phyloP scores from a whole-genome alignment of 805 yeast species.

The Metschnikowia peoriensis region DNA sequence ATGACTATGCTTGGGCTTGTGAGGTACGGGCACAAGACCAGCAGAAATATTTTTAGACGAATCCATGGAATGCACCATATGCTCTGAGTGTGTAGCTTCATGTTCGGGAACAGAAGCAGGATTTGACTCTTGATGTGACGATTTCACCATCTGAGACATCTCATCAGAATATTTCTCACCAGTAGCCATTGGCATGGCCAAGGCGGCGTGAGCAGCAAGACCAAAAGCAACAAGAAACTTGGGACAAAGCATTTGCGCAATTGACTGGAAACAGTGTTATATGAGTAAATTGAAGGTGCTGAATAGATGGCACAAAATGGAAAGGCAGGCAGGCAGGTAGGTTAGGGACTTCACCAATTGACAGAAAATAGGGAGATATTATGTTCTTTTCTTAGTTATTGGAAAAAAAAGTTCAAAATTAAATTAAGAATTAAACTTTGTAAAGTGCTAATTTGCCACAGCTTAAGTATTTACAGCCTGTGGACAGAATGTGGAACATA shows the following conservation, averaged over 20 bases:
- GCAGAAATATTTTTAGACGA: not conserved
- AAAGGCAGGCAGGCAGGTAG: too few relatives aligned
- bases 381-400: too few relatives aligned
- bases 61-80: not conserved
- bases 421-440: too few relatives aligned
- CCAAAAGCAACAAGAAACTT: not conserved
- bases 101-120: not conserved
- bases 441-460: too few relatives aligned
- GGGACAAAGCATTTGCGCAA: not conserved
- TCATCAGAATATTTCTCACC: not conserved
- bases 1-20: conserved; percentile 47
- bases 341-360: too few relatives aligned
- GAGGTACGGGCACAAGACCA: conserved; percentile 32
- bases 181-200: not conserved
- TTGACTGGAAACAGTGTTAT: not conserved
- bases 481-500: conserved; percentile 5
- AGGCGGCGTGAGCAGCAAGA: not conserved
- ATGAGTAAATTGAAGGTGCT: not conserved
- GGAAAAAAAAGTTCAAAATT: too few relatives aligned
- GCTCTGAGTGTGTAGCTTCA: not conserved
- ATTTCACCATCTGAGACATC: not conserved
- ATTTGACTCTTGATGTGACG: not conserved
- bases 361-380: too few relatives aligned
- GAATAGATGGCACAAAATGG: not conserved
- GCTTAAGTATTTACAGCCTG: not conserved